These are phyloP conservation scores for Candida mattraensis DNA, from an alignment of 805 yeast genomes.

Conservation along the genomic window DNA sequence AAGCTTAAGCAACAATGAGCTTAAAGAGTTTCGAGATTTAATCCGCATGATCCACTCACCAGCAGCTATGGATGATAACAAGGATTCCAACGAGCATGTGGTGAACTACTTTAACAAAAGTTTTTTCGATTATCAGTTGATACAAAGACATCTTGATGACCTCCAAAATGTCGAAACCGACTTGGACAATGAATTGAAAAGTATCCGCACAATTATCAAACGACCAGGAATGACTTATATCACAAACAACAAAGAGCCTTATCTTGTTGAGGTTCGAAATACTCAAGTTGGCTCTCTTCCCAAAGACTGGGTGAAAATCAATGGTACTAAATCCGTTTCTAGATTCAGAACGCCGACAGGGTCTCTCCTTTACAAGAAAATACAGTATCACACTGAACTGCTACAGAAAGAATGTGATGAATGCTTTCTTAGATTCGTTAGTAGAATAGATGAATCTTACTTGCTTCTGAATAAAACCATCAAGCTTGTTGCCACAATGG, in stretches of 20 bases:
- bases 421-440: constrained; percentile 44
- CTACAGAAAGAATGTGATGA: constrained; percentile 46
- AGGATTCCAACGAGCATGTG: constrained; percentile 40
- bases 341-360: constrained; percentile 71
- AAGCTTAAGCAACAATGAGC: constrained; percentile 11
- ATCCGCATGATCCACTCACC: constrained; percentile 52
- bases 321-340: constrained; percentile 64
- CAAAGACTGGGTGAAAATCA: constrained; percentile 71
- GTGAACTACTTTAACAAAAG: constrained; percentile 41
- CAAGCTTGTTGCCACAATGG: constrained; percentile 52
- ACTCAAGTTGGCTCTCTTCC: constrained; percentile 61
- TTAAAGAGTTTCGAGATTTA: constrained; percentile 33
- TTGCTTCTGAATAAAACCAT: constrained; percentile 43
- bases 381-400: constrained; percentile 62
- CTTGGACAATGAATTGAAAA: constrained; percentile 52
- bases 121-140: constrained; percentile 39
- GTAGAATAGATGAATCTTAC: constrained; percentile 38
- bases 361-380: constrained; percentile 46
- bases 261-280: constrained; percentile 73
- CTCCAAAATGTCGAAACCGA: constrained; percentile 45
- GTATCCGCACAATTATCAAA: constrained; percentile 45
- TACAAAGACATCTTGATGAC: constrained; percentile 39
- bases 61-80: constrained; percentile 51
- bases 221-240: constrained; percentile 58
- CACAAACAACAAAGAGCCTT: constrained; percentile 63